Base-by-base conservation (phyloP, 768 basidiomycete species). In the Suillus alpinus region DNA sequence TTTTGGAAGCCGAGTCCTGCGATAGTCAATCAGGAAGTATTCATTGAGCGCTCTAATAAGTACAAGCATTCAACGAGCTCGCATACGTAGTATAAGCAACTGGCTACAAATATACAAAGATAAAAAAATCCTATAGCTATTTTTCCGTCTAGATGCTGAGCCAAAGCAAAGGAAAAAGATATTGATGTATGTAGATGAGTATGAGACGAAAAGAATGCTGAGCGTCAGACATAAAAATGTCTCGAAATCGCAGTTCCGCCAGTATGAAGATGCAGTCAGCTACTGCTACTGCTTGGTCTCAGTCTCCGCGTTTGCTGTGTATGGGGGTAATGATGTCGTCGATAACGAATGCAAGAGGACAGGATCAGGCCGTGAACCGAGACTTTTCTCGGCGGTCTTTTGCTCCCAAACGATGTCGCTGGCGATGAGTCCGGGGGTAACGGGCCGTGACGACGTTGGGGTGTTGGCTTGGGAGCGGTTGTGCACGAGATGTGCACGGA, bases 401-500 rank as follows among this genome's bases (percentile, higher is more conserved):
- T 67, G 59, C 32, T 66, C 67, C 75, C 74, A 77, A 43, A 57
- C 50, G 4, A 59, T 50, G n/a, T 65, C 60, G 29, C 61, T 64
- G 40, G 73, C 59, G 0, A 57, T 20, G 10, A 69, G 63, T 12
- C 82, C 86, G 9, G 88, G 88, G 2, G 87, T 88, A 12, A 81
- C 77, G 8, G 88, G 87, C 8, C 82, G 77, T 32, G 86, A 86
- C 20, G 74, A 77, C 10, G 80, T 84, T 0, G 94, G 94, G 0
- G 95, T 96, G 60, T 86, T 88, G 18, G 88, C 82, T 67, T 86
- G 86, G 57, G 88, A 91, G 59, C 95, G 84, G 71, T 98, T 98
- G 78, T 95, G 95, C 39, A 86, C 87, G 75, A 97, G 84, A 72
- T 98, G 95, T 32, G 95, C 95, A 43, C 90, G 84, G 69, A 98